A percentile compares a stretch with the other conserved stretches of the same genome.
Conservation (phyloP, 768 basidiomycete species). For the Pleurotus cornucopiae region DNA sequence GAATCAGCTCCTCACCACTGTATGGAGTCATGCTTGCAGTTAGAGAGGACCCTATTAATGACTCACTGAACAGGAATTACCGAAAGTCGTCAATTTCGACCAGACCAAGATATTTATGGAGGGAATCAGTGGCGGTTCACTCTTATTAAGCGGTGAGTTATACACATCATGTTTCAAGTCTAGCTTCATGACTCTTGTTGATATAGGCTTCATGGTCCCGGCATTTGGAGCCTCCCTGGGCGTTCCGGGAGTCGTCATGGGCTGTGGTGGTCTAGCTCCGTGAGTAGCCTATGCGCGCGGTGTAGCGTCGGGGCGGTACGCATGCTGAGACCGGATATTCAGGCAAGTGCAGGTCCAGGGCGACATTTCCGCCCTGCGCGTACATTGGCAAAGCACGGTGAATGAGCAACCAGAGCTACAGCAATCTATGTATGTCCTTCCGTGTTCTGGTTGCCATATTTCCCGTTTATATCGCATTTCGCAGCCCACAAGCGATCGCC, state of each 20-base stretch:
- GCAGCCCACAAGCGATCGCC: constrained; percentile 17
- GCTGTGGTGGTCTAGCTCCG: constrained; percentile 23
- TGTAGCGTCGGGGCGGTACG: background rate
- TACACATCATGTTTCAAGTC: background rate
- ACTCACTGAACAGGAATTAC: constrained; percentile 12
- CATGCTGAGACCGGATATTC: background rate
- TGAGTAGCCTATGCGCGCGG: constrained; percentile 7
- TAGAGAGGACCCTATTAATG: background rate
- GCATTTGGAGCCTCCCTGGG: constrained; percentile 19
- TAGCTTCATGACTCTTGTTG: no score
- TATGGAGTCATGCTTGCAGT: background rate
- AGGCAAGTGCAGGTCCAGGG: constrained; percentile 22
- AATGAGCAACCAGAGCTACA: constrained; percentile 19
- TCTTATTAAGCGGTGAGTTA: constrained; percentile 20
- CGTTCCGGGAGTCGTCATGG: constrained; percentile 19
- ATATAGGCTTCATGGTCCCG: constrained; percentile 21
- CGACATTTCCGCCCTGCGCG: constrained; percentile 18
- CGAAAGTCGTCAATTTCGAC: constrained; percentile 23
- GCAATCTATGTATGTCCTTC: constrained; percentile 15
- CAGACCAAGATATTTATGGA: constrained; percentile 20
- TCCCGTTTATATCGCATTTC: background rate
- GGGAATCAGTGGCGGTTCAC: constrained; percentile 23
- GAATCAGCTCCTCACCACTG: constrained; percentile 20
- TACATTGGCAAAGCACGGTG: constrained; percentile 22
- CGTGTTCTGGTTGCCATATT: background rate